Evolutionary conservation across 129 eudicot species (phyloP).

Genomic region (Escallonia rubra): DNA sequence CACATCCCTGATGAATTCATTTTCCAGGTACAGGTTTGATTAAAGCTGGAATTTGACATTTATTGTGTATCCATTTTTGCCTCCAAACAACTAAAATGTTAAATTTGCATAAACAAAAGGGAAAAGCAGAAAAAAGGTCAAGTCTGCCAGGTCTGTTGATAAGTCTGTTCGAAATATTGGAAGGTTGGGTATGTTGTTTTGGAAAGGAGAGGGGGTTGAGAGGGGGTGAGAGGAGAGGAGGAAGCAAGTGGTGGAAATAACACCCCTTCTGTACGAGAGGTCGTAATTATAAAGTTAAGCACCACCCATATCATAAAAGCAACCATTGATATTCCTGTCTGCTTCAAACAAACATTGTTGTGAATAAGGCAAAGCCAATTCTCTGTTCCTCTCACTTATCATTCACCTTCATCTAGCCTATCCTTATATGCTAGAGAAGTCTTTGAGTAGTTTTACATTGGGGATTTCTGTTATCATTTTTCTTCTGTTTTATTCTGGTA

Average conservation of each 20-base stretch:
- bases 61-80: neutral
- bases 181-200: neutral
- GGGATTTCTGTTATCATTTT: too few relatives aligned
- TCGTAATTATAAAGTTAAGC: too few relatives aligned
- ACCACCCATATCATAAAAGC: too few relatives aligned
- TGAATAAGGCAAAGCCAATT: too few relatives aligned
- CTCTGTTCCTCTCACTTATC: too few relatives aligned
- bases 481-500: too few relatives aligned
- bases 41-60: neutral
- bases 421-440: too few relatives aligned
- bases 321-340: too few relatives aligned
- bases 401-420: too few relatives aligned
- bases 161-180: neutral
- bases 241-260: neutral
- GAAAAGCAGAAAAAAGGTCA: neutral
- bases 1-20: slow-evolving; percentile 89
- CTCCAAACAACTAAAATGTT: neutral
- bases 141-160: neutral
- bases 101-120: neutral
- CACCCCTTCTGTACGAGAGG: neutral
- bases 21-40: slow-evolving; percentile 55
- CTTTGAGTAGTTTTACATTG: too few relatives aligned
- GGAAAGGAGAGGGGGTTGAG: neutral
- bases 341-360: too few relatives aligned
- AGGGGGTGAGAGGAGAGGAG: neutral